Conservation (phyloP, 2,329 filamentous ascomycete genomes). For the Ophiostoma sp. region DNA sequence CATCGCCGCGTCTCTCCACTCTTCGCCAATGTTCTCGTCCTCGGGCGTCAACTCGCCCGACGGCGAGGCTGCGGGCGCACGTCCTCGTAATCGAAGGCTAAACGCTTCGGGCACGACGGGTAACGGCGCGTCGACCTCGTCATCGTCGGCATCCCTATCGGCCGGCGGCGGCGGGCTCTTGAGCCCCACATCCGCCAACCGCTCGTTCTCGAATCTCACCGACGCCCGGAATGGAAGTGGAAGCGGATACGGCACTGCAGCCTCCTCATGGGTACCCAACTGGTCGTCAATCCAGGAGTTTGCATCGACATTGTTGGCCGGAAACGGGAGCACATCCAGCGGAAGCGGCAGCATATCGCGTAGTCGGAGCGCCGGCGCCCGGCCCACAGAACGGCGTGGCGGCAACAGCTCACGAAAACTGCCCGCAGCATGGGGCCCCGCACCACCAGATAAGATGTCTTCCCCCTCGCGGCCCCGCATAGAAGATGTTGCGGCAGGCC, state of each 20-base stretch:
- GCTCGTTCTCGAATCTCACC: constrained; percentile 7
- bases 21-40: constrained; percentile 45
- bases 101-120: constrained; percentile 30
- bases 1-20: not conserved
- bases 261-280: constrained; percentile 47
- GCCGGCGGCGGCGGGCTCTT: constrained; percentile 16
- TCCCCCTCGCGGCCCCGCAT: constrained; percentile 39
- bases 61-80: constrained; percentile 43
- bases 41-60: constrained; percentile 48
- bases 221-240: constrained; percentile 3
- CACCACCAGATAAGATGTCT: constrained; percentile 41
- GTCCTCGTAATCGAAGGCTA: constrained; percentile 54
- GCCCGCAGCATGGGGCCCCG: constrained; percentile 51
- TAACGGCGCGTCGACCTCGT: constrained; percentile 31
- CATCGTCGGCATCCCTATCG: constrained; percentile 33
- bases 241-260: not conserved
- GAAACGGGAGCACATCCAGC: constrained; percentile 23
- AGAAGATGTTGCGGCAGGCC: constrained; percentile 54
- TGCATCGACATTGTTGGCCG: constrained; percentile 47
- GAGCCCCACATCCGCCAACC: constrained; percentile 10
- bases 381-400: constrained; percentile 28
- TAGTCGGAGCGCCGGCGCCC: constrained; percentile 38
- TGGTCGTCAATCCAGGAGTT: constrained; percentile 59
- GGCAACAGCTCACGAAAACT: constrained; percentile 32
- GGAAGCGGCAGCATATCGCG: constrained; percentile 38